Percentiles rank a stretch among this genome's conserved stretches.
Evolutionary conservation across 2,329 filamentous ascomycete genomes (phyloP).

Genomic region (Helotiales sp.): DNA sequence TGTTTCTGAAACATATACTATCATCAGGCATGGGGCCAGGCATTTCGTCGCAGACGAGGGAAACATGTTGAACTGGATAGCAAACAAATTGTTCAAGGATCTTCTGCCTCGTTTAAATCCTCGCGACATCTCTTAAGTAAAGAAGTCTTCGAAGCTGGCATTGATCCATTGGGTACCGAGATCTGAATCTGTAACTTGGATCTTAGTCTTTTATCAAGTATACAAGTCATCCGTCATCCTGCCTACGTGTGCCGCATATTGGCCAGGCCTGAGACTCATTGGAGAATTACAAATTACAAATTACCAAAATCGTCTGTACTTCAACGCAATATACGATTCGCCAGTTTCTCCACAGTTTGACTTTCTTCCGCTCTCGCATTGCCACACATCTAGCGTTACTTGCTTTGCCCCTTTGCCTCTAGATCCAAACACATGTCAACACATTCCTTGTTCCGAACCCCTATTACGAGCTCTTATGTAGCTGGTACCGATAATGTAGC

Average conservation of each 20-base stretch:
- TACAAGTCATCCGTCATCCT: conserved; percentile 5
- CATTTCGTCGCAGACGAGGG: no score
- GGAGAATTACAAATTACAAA: not conserved
- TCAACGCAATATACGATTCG: not conserved
- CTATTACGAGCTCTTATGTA: not conserved
- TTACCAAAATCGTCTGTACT: no score
- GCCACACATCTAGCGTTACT: not conserved
- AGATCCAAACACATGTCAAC: conserved; percentile 1
- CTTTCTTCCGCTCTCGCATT: not conserved
- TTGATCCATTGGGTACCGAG: not conserved
- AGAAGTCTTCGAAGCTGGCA: not conserved
- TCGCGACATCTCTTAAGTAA: conserved; percentile 1
- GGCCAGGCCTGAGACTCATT: not conserved
- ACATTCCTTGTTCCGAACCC: not conserved
- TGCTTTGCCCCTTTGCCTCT: not conserved
- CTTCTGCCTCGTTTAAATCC: not conserved
- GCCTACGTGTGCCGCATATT: not conserved
- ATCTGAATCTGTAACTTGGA: not conserved
- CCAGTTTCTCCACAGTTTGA: not conserved
- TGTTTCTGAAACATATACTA: no score
- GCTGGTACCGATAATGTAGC: conserved; percentile 33
- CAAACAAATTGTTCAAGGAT: not conserved
- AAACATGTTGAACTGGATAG: not conserved
- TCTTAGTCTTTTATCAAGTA: not conserved
- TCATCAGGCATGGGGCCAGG: no score